Conservation (phyloP, 1,284 basidiomycete species). For the Caloboletus inedulis region DNA sequence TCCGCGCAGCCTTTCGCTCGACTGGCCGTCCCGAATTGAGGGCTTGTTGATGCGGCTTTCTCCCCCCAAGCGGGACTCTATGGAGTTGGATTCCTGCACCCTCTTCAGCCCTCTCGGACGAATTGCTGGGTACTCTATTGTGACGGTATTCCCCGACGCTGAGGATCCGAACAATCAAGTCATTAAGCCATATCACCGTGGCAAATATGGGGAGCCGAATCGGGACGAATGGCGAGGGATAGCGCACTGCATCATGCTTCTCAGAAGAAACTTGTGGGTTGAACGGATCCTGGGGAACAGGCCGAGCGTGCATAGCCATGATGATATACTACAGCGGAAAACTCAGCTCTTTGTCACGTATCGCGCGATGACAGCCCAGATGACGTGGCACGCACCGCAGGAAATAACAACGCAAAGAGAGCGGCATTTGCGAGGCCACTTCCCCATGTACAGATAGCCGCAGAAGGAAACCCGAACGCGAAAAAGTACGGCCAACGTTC, state of each 20-base stretch:
- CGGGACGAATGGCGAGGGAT: conserved; percentile 72
- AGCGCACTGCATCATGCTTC: conserved; percentile 43
- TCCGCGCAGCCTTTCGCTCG: conserved; percentile 26
- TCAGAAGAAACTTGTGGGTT: conserved; percentile 47
- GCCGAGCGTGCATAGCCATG: conserved; percentile 69
- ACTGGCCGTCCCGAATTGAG: conserved; percentile 5
- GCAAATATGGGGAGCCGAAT: conserved; percentile 75
- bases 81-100: conserved; percentile 38
- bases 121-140: conserved; percentile 39
- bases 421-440: conserved; percentile 72
- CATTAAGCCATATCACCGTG: conserved; percentile 71
- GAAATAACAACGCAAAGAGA: conserved; percentile 75
- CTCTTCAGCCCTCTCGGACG: conserved; percentile 52
- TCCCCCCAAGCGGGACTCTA: conserved; percentile 8
- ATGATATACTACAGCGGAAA: conserved; percentile 62
- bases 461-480: conserved; percentile 73
- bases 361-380: conserved; percentile 15
- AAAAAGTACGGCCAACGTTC: conserved; percentile 85
- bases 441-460: conserved; percentile 67
- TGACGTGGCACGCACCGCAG: conserved; percentile 48
- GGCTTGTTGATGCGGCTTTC: conserved; percentile 12
- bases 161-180: conserved; percentile 59
- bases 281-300: conserved; percentile 67
- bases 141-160: conserved; percentile 45
- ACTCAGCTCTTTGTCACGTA: conserved; percentile 1